Percentiles rank a stretch among this genome's conserved stretches.
phyloP scores from a whole-genome alignment of 2,329 filamentous ascomycete genomes.

The Rhynchosporium graminicola region DNA sequence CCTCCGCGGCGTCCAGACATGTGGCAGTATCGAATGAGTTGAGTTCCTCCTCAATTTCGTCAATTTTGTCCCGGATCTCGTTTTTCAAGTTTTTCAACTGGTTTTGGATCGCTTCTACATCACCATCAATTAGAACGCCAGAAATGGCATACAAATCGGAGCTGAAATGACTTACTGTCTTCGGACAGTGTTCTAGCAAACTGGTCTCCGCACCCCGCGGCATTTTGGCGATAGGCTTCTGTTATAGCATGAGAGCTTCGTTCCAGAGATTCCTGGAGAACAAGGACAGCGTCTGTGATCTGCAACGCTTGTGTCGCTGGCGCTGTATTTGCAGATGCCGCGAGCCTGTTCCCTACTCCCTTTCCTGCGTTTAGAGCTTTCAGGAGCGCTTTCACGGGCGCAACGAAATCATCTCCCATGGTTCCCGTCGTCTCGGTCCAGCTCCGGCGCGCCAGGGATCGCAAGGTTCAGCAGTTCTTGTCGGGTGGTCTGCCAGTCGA shows the following conservation, averaged over 20 bases:
- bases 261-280: conserved; percentile 33
- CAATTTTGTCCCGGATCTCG: conserved; percentile 36
- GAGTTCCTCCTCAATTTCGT: conserved; percentile 36
- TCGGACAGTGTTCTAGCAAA: conserved; percentile 34
- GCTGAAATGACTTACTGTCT: conserved; percentile 32
- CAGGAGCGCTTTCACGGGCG: conserved; percentile 36
- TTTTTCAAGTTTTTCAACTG: conserved; percentile 36
- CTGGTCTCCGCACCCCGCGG: conserved; percentile 30
- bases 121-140: conserved; percentile 9
- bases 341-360: conserved; percentile 34
- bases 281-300: conserved; percentile 34
- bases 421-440: conserved; percentile 5
- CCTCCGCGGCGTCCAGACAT: conserved; percentile 30
- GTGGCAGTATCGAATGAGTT: conserved; percentile 32
- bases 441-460: conserved; percentile 9
- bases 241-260: conserved; percentile 28
- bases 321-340: conserved; percentile 30
- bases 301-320: conserved; percentile 30
- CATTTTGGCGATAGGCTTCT: conserved; percentile 34
- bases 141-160: not conserved
- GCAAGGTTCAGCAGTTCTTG: conserved; percentile 16
- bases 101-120: conserved; percentile 31
- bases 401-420: conserved; percentile 33
- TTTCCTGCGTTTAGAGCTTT: conserved; percentile 37
- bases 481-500: conserved; percentile 3